Conservation (phyloP, 2,329 filamentous ascomycete genomes). For the Colletotrichum simmondsii region DNA sequence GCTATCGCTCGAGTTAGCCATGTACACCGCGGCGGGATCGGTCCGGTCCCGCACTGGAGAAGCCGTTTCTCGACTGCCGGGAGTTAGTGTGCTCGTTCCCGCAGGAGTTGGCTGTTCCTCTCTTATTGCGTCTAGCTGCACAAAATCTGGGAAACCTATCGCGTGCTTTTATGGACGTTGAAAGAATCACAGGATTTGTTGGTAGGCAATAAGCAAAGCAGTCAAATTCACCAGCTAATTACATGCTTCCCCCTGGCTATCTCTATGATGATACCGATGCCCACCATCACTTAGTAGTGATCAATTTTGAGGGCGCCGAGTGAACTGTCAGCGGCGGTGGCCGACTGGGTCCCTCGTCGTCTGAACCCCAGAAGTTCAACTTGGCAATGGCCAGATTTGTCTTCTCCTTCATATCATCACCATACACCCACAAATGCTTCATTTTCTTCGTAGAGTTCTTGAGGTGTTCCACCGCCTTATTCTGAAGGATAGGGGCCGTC, state of each 20-base stretch:
- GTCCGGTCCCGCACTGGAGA: neutral
- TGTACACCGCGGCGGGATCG: neutral
- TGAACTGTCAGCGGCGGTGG: neutral
- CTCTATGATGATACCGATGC: no score
- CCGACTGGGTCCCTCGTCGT: neutral
- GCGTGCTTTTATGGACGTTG: no score
- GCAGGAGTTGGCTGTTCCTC: neutral
- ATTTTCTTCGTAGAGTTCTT: neutral
- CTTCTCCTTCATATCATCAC: conserved; percentile 9
- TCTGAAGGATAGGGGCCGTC: neutral
- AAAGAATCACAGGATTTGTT: no score
- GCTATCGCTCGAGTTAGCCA: neutral
- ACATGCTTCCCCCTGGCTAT: no score
- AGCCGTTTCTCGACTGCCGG: neutral
- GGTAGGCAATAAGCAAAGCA: neutral
- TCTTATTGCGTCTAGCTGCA: neutral
- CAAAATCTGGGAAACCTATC: neutral
- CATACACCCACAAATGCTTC: neutral
- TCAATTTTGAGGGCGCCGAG: neutral
- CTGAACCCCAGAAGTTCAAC: conserved; percentile 10
- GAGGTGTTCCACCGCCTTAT: neutral
- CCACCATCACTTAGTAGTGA: neutral
- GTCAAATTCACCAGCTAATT: neutral
- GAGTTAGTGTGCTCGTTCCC: neutral
- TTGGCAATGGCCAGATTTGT: conserved; percentile 17